Percentiles rank a stretch among this genome's conserved stretches.
These are phyloP conservation scores for Nakataea oryzae DNA, from an alignment of 2,329 filamentous ascomycete genomes.

Conservation along the genomic window DNA sequence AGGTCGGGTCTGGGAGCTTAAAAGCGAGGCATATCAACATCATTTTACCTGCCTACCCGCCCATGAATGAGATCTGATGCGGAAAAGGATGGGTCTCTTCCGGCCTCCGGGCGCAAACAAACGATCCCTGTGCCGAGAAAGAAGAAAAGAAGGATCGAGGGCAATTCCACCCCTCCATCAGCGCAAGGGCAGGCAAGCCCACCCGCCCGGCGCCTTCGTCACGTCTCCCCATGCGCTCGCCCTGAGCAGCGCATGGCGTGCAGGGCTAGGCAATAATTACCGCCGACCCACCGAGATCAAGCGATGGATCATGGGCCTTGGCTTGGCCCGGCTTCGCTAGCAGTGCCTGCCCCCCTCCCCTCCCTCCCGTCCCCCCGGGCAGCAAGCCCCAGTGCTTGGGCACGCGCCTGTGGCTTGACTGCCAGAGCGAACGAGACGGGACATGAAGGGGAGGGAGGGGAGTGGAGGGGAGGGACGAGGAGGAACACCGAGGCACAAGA, in stretches of 20 bases:
- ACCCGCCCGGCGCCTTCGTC: no score
- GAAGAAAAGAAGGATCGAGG: neutral
- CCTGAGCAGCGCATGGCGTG: neutral
- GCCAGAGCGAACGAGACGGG: neutral
- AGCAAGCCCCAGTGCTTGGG: no score
- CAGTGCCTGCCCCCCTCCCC: neutral
- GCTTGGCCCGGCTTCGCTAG: neutral
- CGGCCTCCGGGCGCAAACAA: neutral
- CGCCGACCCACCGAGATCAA: neutral
- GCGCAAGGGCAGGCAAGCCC: no score
- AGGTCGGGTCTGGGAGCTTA: neutral
- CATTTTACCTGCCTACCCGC: neutral
- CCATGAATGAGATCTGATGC: neutral
- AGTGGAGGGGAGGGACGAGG: no score
- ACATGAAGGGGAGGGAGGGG: no score
- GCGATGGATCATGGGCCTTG: neutral
- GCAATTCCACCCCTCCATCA: neutral
- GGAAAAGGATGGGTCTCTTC: neutral
- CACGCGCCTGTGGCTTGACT: neutral
- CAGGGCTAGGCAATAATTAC: neutral
- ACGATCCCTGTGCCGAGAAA: neutral
- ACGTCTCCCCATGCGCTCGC: no score
- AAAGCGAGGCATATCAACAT: neutral
- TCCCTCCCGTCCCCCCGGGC: neutral
- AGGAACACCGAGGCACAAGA: neutral